A percentile compares a stretch with the other conserved stretches of the same genome.
Evolutionary conservation across 2,329 filamentous ascomycete genomes (phyloP).

Genomic region (Dryadomyces sulphureus): DNA sequence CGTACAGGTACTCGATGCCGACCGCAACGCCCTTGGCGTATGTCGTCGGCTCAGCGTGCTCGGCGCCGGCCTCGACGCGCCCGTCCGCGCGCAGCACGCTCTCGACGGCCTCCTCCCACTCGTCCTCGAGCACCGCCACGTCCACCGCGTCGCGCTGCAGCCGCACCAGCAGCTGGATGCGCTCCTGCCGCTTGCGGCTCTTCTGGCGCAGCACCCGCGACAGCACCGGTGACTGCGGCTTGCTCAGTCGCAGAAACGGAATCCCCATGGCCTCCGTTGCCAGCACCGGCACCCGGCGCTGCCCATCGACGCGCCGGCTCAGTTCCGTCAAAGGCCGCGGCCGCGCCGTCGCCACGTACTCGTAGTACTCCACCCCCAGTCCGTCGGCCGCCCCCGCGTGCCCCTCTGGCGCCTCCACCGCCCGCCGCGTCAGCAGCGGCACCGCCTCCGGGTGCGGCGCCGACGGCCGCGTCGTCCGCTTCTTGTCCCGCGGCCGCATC

Average conservation of each 20-base stretch:
- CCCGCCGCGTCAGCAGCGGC: constrained; percentile 18
- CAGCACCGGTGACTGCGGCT: constrained; percentile 47
- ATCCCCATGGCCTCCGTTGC: constrained; percentile 35
- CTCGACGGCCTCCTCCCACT: constrained; percentile 29
- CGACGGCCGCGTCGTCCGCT: constrained; percentile 6
- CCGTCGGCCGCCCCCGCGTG: constrained; percentile 6
- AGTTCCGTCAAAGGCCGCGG: constrained; percentile 35
- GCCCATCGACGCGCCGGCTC: constrained; percentile 23
- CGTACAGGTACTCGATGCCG: constrained; percentile 13
- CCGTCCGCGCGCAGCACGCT: constrained; percentile 15
- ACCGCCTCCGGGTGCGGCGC: constrained; percentile 11
- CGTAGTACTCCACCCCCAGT: constrained; percentile 7
- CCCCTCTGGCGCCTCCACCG: constrained; percentile 9
- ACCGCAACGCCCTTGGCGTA: constrained; percentile 16
- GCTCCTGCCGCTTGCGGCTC: constrained; percentile 25
- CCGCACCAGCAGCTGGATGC: constrained; percentile 22
- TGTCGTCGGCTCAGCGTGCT: constrained; percentile 7
- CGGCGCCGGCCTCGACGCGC: background rate
- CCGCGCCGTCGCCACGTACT: constrained; percentile 30
- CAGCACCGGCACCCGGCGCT: constrained; percentile 43
- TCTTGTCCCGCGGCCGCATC: background rate
- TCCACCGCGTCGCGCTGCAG: constrained; percentile 23
- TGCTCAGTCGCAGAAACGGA: constrained; percentile 51
- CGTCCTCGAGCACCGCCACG: constrained; percentile 25
- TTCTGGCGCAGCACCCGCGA: constrained; percentile 42